These are phyloP conservation scores for Saccharomycopsis phalli DNA, from an alignment of 1,139 yeast species.

Conservation along the genomic window DNA sequence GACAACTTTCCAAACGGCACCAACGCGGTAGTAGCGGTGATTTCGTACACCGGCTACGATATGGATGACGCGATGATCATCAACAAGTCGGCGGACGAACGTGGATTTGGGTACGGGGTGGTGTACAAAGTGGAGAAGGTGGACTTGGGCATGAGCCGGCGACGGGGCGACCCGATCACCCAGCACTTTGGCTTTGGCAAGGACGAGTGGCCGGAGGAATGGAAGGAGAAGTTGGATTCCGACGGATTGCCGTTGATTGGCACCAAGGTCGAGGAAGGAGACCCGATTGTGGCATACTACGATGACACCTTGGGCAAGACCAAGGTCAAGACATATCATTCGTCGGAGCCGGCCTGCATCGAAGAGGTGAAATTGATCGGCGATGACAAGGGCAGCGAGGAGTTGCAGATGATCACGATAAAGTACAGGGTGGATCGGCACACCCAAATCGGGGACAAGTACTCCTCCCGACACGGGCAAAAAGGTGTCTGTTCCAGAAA, in stretches of 20 bases:
- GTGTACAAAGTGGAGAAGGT: slow-evolving; percentile 91
- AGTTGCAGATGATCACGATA: slow-evolving; percentile 77
- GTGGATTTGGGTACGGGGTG: slow-evolving; percentile 97
- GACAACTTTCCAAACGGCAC: slow-evolving; percentile 98
- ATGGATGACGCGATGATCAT: slow-evolving; percentile 99
- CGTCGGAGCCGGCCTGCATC: slow-evolving; percentile 88
- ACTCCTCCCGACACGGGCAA: slow-evolving; percentile 97
- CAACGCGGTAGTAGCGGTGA: slow-evolving; percentile 97
- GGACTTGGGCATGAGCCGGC: slow-evolving; percentile 68
- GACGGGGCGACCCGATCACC: slow-evolving; percentile 90
- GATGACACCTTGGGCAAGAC: slow-evolving; percentile 92
- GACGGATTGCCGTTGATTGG: slow-evolving; percentile 96
- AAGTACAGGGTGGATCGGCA: slow-evolving; percentile 87
- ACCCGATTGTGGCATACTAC: slow-evolving; percentile 86
- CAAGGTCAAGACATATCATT: slow-evolving; percentile 85
- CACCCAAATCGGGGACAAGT: slow-evolving; percentile 95
- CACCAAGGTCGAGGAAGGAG: slow-evolving; percentile 83
- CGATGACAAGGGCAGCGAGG: slow-evolving; percentile 70
- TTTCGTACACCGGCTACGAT: slow-evolving; percentile 97
- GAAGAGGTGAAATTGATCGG: slow-evolving; percentile 92
- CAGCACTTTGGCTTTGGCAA: slow-evolving; percentile 93
- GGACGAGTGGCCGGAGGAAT: slow-evolving; percentile 84
- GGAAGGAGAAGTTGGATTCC: slow-evolving; percentile 80
- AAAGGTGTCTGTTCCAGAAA: slow-evolving; percentile 98
- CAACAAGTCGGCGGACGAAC: slow-evolving; percentile 92